Percentiles rank a stretch among this genome's conserved stretches.
Evolutionary conservation across 208 protist genomes (phyloP).

Genomic region (Trypanosomatidae sp.): DNA sequence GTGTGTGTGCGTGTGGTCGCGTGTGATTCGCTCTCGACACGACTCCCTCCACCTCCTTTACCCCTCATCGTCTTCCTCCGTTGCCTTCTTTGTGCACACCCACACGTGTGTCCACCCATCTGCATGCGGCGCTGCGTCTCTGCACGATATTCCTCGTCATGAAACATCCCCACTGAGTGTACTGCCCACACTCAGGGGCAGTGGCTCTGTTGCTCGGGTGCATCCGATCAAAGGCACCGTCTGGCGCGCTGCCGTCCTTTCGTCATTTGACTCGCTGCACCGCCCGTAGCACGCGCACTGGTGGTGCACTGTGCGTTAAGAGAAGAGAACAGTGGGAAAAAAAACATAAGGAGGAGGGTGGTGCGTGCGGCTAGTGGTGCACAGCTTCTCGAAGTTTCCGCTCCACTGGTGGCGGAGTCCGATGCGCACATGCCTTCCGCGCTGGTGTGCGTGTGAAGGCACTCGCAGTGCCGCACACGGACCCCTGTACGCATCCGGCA

Average conservation of each 20-base stretch:
- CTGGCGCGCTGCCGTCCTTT: background rate
- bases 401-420: background rate
- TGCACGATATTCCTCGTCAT: background rate
- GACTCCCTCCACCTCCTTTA: no score
- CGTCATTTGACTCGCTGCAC: background rate
- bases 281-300: background rate
- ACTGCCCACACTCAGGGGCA: background rate
- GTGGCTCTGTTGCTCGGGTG: background rate
- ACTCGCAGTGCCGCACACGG: background rate
- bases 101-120: background rate
- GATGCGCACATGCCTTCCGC: conserved; percentile 12
- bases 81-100: background rate
- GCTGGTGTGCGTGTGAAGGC: conserved; percentile 3
- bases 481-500: conserved; percentile 15
- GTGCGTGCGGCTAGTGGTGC: no score
- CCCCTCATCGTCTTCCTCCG: background rate
- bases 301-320: no score
- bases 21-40: no score
- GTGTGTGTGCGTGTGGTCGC: no score
- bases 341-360: no score
- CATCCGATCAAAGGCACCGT: background rate
- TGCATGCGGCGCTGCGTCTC: background rate
- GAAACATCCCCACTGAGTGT: background rate
- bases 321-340: no score
- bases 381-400: background rate